Evolutionary conservation across 2,329 filamentous ascomycete species (phyloP), one percentile per base, ranked within the genome.

Genomic region (Alternaria sp.): DNA sequence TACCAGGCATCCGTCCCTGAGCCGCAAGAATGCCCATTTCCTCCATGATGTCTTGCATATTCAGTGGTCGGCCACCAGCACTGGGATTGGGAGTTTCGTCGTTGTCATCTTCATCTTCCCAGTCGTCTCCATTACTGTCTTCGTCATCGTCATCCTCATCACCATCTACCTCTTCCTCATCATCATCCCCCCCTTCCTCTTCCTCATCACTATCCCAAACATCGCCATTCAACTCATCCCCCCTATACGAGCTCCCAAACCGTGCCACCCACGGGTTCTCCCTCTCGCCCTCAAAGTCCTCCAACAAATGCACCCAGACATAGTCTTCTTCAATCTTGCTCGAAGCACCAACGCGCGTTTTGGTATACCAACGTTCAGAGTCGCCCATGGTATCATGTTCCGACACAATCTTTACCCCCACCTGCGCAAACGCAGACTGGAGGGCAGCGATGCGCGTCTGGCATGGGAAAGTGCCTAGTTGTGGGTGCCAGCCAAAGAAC

Each of bases 381-480:
- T 37, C 33, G 33, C 33, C 33, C 3, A n/a, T 2, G 11, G 15
- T 43, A 11, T 33, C 4, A 12, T 41, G 59, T 18, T 43, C 20
- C 15, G 47, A 51, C 37, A 33, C 9, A 21, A 56, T 47, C 12
- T 49, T 28, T 14, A 64, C 49, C 5, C 50, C 55, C 20, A 10
- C 33, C 23, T 55, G 21, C 2, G 54, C 55, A 28, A 50, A 54
- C 11, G n/a, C 59, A 12, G 23, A 12, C 30, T 61, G 55, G 11
- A 64, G 21, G 21, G 25, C 43, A 3, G 37, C 44, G 33, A 62
- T 9, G 14, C 28, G 12, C 1, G 33, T 62, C 25, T 64, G 62
- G 23, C 62, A 58, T 0, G 62, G 44, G 6, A 64, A 64, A 12
- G 37, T 58, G 11, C 62, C 58, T 9, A 43, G 30, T 15, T 62